Conservation (phyloP, 495 filamentous ascomycete species). For the Neurospora cerealis region DNA sequence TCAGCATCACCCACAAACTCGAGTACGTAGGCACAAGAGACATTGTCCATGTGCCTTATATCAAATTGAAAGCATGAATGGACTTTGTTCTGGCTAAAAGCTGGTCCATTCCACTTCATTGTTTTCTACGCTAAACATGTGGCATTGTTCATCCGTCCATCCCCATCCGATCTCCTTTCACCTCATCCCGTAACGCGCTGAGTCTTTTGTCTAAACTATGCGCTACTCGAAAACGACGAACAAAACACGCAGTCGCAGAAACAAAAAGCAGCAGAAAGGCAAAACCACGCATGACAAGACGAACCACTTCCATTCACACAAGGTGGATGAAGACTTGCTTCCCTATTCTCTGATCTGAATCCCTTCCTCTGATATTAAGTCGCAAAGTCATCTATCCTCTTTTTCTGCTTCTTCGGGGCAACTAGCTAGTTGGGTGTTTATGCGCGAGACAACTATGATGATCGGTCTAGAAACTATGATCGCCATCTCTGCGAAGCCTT, state of each 20-base stretch:
- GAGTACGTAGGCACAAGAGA: neutral
- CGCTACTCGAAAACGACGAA: neutral
- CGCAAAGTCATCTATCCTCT: neutral
- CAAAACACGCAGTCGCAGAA: neutral
- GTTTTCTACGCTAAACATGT: neutral
- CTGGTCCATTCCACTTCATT: neutral
- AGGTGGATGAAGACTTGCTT: neutral
- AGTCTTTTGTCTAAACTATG: neutral
- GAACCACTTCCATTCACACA: neutral
- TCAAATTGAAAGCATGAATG: neutral
- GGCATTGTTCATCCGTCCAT: neutral
- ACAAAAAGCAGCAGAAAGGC: neutral
- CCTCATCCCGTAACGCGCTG: neutral
- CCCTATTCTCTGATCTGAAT: neutral
- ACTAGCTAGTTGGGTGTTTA: neutral
- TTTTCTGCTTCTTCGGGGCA: neutral
- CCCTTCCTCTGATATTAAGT: neutral
- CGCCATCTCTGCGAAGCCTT: neutral
- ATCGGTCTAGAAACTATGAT: neutral
- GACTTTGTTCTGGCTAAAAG: neutral
- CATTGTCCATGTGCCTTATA: neutral
- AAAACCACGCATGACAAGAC: neutral
- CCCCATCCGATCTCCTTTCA: neutral
- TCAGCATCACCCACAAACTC: neutral
- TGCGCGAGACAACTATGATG: neutral